Evolutionary conservation across 495 filamentous ascomycete species (phyloP).

Genomic region (Neurospora terricola): DNA sequence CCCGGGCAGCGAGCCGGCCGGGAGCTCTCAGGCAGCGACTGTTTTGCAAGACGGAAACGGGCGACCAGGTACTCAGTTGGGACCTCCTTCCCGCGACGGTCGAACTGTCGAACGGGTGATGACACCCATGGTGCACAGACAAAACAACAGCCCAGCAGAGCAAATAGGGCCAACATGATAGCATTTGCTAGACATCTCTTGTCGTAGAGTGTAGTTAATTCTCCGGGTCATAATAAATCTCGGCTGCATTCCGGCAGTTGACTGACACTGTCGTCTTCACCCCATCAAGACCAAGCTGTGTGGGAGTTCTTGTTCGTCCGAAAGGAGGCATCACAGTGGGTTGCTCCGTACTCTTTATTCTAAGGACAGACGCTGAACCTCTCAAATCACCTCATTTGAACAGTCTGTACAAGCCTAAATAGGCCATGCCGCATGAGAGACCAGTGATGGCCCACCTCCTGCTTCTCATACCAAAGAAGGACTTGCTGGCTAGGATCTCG

Average conservation of each 20-base stretch:
- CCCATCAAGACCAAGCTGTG: not conserved
- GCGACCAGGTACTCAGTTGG: not conserved
- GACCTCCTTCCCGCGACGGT: not conserved
- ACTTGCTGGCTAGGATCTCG: slow-evolving; percentile 57
- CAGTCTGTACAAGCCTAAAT: slow-evolving; percentile 49
- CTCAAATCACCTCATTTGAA: slow-evolving; percentile 12
- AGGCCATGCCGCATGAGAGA: slow-evolving; percentile 60
- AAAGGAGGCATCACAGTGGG: not conserved
- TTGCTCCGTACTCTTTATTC: not conserved
- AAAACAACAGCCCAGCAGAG: not conserved
- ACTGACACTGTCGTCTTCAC: not conserved
- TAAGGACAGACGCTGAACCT: not conserved
- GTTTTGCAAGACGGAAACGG: not conserved
- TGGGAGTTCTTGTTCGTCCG: not conserved
- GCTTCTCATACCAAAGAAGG: slow-evolving; percentile 67
- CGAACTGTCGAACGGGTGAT: not conserved
- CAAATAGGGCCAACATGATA: not conserved
- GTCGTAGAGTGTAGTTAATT: not conserved
- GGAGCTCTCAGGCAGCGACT: not conserved
- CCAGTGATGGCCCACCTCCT: slow-evolving; percentile 58
- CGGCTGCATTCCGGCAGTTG: not conserved
- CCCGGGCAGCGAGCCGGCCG: too few relatives aligned
- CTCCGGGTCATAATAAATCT: not conserved
- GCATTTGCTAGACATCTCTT: not conserved
- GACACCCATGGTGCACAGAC: not conserved